A percentile compares a stretch with the other conserved stretches of the same genome.
These are phyloP conservation scores for Trypanosoma scelopori DNA, from an alignment of 208 protist species.

Conservation along the genomic window DNA sequence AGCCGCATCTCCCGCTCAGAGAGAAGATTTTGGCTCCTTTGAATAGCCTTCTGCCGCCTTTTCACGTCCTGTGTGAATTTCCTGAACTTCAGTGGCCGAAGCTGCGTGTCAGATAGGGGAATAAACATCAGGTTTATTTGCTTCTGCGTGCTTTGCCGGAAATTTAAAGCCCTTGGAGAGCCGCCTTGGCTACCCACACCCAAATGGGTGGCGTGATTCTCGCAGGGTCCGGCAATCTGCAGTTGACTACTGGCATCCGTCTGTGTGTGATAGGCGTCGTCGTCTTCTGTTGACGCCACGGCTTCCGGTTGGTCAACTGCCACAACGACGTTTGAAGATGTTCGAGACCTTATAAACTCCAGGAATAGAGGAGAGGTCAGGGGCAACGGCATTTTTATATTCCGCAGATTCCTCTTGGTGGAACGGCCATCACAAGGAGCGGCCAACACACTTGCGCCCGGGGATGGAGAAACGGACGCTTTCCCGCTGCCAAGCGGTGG, in stretches of 20 bases:
- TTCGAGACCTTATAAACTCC: slow-evolving; percentile 37
- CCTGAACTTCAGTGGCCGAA: slow-evolving; percentile 39
- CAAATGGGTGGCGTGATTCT: not conserved
- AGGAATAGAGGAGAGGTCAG: slow-evolving; percentile 52
- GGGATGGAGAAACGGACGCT: not conserved
- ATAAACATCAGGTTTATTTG: slow-evolving; percentile 33
- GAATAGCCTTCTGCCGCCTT: slow-evolving; percentile 29
- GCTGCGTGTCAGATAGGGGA: slow-evolving; percentile 30
- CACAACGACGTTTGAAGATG: slow-evolving; percentile 19
- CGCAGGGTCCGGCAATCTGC: no score
- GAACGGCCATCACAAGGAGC: not conserved
- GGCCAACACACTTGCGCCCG: not conserved
- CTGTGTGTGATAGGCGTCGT: not conserved
- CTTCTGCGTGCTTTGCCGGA: slow-evolving; percentile 11
- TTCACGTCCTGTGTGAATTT: slow-evolving; percentile 32
- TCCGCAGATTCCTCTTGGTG: not conserved
- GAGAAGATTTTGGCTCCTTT: slow-evolving; percentile 32
- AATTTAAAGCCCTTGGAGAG: not conserved
- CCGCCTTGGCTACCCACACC: not conserved
- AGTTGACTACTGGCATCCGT: no score
- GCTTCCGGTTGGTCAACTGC: not conserved
- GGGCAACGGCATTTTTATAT: slow-evolving; percentile 26
- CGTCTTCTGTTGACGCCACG: not conserved
- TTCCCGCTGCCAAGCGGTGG: slow-evolving; percentile 4
- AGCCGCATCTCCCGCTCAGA: slow-evolving; percentile 35